These are phyloP conservation scores for Ceratobasidium sp. DNA, from an alignment of 1,284 basidiomycete genomes.

Conservation along the genomic window DNA sequence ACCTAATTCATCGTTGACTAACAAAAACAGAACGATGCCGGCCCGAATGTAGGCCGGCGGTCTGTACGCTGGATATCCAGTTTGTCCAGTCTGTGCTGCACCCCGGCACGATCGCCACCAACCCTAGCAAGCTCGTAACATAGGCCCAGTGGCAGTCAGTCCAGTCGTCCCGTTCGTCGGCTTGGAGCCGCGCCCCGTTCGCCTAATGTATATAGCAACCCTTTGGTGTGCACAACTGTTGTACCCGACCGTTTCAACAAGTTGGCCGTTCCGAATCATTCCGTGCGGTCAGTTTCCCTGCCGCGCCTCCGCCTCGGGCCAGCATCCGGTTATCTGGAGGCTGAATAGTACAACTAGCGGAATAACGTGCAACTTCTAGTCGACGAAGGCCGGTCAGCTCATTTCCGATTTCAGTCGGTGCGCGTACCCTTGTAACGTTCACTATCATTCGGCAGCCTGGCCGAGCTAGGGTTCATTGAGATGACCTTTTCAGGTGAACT, in stretches of 20 bases:
- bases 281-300: no score
- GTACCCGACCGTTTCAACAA: no score
- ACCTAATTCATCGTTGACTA: no score
- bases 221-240: no score
- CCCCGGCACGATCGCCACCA: neutral
- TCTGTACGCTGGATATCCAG: no score
- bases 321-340: no score
- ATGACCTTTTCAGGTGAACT: conserved; percentile 4
- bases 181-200: neutral
- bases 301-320: no score
- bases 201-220: neutral
- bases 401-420: neutral
- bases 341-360: neutral
- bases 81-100: neutral
- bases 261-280: no score
- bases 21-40: no score
- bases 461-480: neutral
- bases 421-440: neutral
- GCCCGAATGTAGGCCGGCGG: no score
- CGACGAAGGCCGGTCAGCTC: neutral
- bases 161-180: neutral
- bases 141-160: neutral
- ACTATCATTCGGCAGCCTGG: neutral
- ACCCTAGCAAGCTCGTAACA: neutral
- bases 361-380: neutral